Conservation (phyloP, 768 basidiomycete genomes). For the Sporobolomyces phaffii region DNA sequence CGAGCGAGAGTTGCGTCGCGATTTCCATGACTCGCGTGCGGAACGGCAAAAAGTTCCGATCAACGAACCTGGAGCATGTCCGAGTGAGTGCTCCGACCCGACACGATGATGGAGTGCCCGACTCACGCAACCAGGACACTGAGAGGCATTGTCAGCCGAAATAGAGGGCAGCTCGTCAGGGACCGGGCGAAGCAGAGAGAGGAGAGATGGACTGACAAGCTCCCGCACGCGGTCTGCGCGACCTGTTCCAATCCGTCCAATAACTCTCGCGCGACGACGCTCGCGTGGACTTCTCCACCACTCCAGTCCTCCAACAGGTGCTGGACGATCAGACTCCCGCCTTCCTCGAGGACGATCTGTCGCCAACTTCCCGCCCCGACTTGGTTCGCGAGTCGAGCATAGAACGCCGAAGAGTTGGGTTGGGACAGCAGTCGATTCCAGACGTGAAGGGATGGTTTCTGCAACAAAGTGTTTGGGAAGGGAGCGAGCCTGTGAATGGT, state of each 20-base stretch:
- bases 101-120: background rate
- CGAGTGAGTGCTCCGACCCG: no score
- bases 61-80: slow-evolving; percentile 8
- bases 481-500: slow-evolving; percentile 10
- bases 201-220: slow-evolving; percentile 7
- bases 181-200: background rate
- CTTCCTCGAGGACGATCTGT: slow-evolving; percentile 20
- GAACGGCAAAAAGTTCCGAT: slow-evolving; percentile 22
- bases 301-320: slow-evolving; percentile 34
- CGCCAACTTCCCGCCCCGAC: slow-evolving; percentile 14
- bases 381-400: slow-evolving; percentile 14
- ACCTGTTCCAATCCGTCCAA: background rate
- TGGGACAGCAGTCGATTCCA: slow-evolving; percentile 30
- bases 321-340: slow-evolving; percentile 30
- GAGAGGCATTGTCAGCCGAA: no score
- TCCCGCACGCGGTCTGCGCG: slow-evolving; percentile 18
- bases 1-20: background rate
- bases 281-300: background rate
- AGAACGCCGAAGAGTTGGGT: slow-evolving; percentile 25
- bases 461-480: slow-evolving; percentile 11
- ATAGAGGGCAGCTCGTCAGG: no score
- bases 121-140: background rate
- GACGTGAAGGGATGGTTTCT: slow-evolving; percentile 24
- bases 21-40: slow-evolving; percentile 6
- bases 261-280: slow-evolving; percentile 22